phyloP scores from a whole-genome alignment of 768 basidiomycete genomes.

The Sarcodon sp. region DNA sequence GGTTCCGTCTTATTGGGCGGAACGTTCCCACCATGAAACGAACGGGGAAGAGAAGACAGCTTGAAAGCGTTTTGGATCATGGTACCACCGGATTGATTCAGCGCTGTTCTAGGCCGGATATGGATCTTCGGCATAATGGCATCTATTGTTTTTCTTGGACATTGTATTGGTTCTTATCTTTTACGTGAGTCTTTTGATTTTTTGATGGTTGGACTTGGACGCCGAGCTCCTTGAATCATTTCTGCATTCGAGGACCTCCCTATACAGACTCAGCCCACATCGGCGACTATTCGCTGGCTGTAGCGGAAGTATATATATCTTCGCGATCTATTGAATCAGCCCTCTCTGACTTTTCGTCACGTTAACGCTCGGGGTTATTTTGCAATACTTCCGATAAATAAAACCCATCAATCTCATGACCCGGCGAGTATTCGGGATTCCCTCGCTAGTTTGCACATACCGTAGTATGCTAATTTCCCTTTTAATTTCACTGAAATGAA shows the following conservation, averaged over 20 bases:
- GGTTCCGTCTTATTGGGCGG: conserved; percentile 51
- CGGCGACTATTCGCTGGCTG: conserved; percentile 25
- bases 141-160: conserved; percentile 41
- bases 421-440: conserved; percentile 27
- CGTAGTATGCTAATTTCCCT: conserved; percentile 17
- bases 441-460: conserved; percentile 8
- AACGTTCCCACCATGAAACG: conserved; percentile 46
- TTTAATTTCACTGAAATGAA: conserved; percentile 8
- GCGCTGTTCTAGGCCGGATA: conserved; percentile 5
- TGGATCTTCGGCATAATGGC: conserved; percentile 43
- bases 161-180: conserved; percentile 35
- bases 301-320: conserved; percentile 22
- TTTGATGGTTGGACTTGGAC: too few species aligned
- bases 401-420: conserved; percentile 57
- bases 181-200: conserved; percentile 25
- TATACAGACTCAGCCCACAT: conserved; percentile 31
- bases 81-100: conserved; percentile 13
- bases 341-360: conserved; percentile 47
- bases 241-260: conserved; percentile 48
- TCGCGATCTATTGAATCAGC: conserved; percentile 43
- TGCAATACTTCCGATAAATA: conserved; percentile 61
- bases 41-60: conserved; percentile 48
- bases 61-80: conserved; percentile 52
- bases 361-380: conserved; percentile 37
- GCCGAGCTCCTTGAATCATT: conserved; percentile 19